Conservation (phyloP, 108 stramenopile genomes). For the Hondaea fermentalgiana region DNA sequence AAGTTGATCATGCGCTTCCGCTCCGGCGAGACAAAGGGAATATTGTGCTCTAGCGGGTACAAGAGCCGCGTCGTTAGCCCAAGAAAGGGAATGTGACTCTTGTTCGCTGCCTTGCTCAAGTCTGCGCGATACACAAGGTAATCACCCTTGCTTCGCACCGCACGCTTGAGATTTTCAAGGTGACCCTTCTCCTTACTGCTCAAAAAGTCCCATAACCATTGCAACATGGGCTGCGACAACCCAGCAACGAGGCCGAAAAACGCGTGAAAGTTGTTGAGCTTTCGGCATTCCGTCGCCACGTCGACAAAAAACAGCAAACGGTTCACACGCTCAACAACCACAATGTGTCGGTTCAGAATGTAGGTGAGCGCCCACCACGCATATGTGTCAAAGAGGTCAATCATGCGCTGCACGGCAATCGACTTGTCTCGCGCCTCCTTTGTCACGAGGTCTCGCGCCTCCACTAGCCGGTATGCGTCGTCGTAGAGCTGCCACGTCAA, state of each 20-base stretch:
- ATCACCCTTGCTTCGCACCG: background rate
- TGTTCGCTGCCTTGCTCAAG: background rate
- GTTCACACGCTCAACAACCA: background rate
- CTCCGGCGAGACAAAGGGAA: background rate
- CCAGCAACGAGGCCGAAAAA: slow-evolving; percentile 6
- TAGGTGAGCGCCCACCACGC: slow-evolving; percentile 9
- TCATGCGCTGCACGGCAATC: background rate
- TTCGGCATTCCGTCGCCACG: background rate
- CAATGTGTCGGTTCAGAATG: background rate
- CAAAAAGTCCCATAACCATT: slow-evolving; percentile 5
- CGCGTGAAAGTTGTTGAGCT: background rate
- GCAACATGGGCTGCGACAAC: background rate
- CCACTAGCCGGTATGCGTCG: background rate
- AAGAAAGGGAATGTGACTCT: slow-evolving; percentile 15
- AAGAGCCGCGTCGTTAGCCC: background rate
- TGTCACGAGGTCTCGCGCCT: background rate
- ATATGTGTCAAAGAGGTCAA: background rate
- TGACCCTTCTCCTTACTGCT: background rate
- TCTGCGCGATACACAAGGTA: slow-evolving; percentile 3
- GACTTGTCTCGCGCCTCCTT: background rate
- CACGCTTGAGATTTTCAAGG: background rate
- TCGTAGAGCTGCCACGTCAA: slow-evolving; percentile 7
- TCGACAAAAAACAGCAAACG: background rate
- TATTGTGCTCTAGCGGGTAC: background rate
- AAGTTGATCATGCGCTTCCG: background rate